Conservation (phyloP, 768 basidiomycete species). For the Tricholoma matsutake region DNA sequence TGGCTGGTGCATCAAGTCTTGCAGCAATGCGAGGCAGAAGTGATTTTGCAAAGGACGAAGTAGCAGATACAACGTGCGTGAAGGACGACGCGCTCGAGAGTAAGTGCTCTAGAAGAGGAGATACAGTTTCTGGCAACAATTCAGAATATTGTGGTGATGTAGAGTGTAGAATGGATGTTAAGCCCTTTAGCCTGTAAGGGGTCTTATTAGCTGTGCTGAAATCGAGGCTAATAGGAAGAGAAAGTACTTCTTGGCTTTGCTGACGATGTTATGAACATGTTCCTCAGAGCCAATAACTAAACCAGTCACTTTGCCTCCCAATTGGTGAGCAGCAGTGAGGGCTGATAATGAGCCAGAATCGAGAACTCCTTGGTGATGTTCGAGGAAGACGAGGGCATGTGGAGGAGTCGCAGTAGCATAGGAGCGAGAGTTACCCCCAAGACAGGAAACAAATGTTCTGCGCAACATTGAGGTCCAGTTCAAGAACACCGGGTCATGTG, state of each 20-base stretch:
- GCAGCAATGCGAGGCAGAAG: slow-evolving; percentile 92
- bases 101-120: slow-evolving; percentile 79
- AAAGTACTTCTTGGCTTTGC: slow-evolving; percentile 76
- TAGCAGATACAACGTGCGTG: slow-evolving; percentile 91
- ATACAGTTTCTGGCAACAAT: slow-evolving; percentile 70
- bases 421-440: slow-evolving; percentile 29
- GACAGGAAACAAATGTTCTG: slow-evolving; percentile 9
- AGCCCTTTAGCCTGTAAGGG: slow-evolving; percentile 56
- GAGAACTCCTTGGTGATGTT: slow-evolving; percentile 79
- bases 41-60: slow-evolving; percentile 90
- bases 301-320: slow-evolving; percentile 85
- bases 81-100: slow-evolving; percentile 61
- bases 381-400: slow-evolving; percentile 84
- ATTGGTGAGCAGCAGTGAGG: slow-evolving; percentile 81
- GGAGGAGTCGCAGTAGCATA: slow-evolving; percentile 64
- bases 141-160: slow-evolving; percentile 66
- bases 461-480: slow-evolving; percentile 13
- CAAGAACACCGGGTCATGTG: not conserved
- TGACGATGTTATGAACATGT: slow-evolving; percentile 62
- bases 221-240: not conserved
- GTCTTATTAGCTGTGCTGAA: not conserved
- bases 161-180: slow-evolving; percentile 67
- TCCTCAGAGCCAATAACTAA: slow-evolving; percentile 69
- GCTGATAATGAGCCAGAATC: slow-evolving; percentile 88
- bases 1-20: slow-evolving; percentile 80